These are phyloP conservation scores for Caloboletus inedulis DNA, from an alignment of 1,284 basidiomycete genomes.

Conservation along the genomic window DNA sequence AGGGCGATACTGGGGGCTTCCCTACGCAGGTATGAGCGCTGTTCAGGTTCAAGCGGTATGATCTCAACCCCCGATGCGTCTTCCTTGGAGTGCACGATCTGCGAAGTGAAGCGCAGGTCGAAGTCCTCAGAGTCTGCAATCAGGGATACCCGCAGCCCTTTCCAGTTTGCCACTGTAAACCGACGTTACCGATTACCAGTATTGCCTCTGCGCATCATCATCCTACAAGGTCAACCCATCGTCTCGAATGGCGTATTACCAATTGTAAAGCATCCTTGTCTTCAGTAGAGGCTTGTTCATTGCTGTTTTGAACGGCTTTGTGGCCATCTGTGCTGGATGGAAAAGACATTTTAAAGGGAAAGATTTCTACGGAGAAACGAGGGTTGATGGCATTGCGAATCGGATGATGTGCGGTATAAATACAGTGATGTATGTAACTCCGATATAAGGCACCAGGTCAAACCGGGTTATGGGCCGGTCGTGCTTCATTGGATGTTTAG, in stretches of 20 bases:
- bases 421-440: conserved; percentile 31
- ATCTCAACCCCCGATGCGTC: conserved; percentile 73
- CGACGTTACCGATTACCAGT: conserved; percentile 67
- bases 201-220: conserved; percentile 27
- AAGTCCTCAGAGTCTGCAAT: conserved; percentile 28
- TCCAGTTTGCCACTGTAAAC: conserved; percentile 63
- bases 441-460: conserved; percentile 8
- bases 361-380: neutral
- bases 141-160: conserved; percentile 85
- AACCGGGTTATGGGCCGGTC: neutral
- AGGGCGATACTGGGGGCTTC: conserved; percentile 75
- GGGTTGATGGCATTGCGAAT: neutral
- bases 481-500: conserved; percentile 44
- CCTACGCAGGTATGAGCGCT: conserved; percentile 95
- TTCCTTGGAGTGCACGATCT: conserved; percentile 21
- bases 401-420: conserved; percentile 29
- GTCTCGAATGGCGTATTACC: conserved; percentile 45
- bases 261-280: conserved; percentile 60
- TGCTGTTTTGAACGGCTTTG: conserved; percentile 7
- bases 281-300: conserved; percentile 12
- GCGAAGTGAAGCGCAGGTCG: conserved; percentile 17
- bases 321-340: conserved; percentile 8
- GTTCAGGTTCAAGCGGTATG: conserved; percentile 93
- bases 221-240: conserved; percentile 32
- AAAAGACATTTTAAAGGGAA: conserved; percentile 21